A percentile compares a stretch with the other conserved stretches of the same genome.
Conservation (phyloP, 768 basidiomycete species). For the Infundibulicybe gibba region DNA sequence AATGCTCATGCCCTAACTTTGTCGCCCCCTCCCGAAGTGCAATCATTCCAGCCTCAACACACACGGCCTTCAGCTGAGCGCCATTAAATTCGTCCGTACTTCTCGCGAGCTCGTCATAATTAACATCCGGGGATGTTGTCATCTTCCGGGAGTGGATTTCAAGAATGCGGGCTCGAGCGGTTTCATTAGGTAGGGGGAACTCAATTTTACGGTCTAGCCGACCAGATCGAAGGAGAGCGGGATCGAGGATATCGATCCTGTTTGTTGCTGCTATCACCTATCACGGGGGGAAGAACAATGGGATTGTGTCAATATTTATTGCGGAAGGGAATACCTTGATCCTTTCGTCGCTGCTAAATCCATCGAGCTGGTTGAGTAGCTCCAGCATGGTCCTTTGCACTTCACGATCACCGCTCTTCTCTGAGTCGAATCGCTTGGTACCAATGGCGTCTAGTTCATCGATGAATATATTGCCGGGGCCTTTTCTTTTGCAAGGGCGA, state of each 20-base stretch:
- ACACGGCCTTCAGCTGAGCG: constrained; percentile 96
- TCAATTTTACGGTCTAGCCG: constrained; percentile 98
- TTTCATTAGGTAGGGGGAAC: constrained; percentile 95
- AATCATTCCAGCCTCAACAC: constrained; percentile 99
- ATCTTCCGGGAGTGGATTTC: constrained; percentile 98
- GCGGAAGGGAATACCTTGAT: constrained; percentile 71
- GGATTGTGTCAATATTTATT: constrained; percentile 2
- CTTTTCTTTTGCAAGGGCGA: constrained; percentile 97
- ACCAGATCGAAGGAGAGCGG: constrained; percentile 96
- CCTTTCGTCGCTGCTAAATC: constrained; percentile 93
- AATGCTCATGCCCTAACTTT: constrained; percentile 90
- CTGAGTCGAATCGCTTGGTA: constrained; percentile 97
- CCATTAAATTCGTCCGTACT: constrained; percentile 99
- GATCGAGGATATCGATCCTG: constrained; percentile 97
- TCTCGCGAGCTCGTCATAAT: constrained; percentile 94
- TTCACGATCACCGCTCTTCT: constrained; percentile 98
- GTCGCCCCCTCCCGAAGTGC: constrained; percentile 90
- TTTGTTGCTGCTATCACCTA: constrained; percentile 99
- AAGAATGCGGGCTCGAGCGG: constrained; percentile 92
- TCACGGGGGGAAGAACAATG: constrained; percentile 6
- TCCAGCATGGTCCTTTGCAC: constrained; percentile 99
- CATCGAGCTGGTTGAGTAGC: constrained; percentile 95
- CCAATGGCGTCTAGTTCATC: constrained; percentile 99
- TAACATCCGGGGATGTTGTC: constrained; percentile 83
- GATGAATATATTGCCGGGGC: constrained; percentile 99